Conservation (phyloP, 352 stramenopile species). For the Globisporangium perplexum region DNA sequence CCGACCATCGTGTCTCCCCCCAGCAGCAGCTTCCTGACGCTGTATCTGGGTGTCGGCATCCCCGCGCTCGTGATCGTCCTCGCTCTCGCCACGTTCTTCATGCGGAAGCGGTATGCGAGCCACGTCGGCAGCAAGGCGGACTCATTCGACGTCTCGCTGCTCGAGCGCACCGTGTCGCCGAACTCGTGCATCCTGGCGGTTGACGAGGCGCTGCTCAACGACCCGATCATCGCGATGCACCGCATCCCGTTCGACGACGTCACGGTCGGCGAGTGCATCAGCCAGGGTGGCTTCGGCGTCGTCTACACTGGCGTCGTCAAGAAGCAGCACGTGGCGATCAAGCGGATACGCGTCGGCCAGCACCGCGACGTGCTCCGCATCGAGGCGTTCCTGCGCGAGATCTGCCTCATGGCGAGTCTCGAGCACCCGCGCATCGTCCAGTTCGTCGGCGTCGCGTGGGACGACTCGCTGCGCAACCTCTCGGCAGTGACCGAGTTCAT, state of each 20-base stretch:
- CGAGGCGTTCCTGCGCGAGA: slow-evolving; percentile 59
- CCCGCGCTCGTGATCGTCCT: slow-evolving; percentile 39
- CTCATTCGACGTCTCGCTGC: slow-evolving; percentile 23
- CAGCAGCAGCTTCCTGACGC: slow-evolving; percentile 32
- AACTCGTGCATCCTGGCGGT: slow-evolving; percentile 39
- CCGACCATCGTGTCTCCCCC: slow-evolving; percentile 19
- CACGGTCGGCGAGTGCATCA: slow-evolving; percentile 54
- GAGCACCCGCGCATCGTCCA: slow-evolving; percentile 55
- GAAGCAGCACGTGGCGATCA: slow-evolving; percentile 51
- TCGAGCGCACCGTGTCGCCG: slow-evolving; percentile 49
- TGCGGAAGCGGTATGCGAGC: slow-evolving; percentile 26
- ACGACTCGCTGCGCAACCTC: slow-evolving; percentile 44
- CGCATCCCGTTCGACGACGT: slow-evolving; percentile 61
- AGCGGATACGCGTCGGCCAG: slow-evolving; percentile 52
- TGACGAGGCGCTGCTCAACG: slow-evolving; percentile 47
- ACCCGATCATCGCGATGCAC: slow-evolving; percentile 51
- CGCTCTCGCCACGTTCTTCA: neutral
- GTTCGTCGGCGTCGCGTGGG: slow-evolving; percentile 62
- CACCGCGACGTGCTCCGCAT: slow-evolving; percentile 46
- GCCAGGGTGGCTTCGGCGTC: slow-evolving; percentile 54
- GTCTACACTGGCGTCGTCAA: slow-evolving; percentile 66
- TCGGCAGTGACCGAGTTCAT: slow-evolving; percentile 68
- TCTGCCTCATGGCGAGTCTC: slow-evolving; percentile 51
- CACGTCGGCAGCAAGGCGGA: slow-evolving; percentile 29
- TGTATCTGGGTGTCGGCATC: slow-evolving; percentile 30